Evolutionary conservation across 2,329 filamentous ascomycete genomes (phyloP), one percentile per base, ranked within the genome.

Genomic region (Aaosphaeria pasadenensis): DNA sequence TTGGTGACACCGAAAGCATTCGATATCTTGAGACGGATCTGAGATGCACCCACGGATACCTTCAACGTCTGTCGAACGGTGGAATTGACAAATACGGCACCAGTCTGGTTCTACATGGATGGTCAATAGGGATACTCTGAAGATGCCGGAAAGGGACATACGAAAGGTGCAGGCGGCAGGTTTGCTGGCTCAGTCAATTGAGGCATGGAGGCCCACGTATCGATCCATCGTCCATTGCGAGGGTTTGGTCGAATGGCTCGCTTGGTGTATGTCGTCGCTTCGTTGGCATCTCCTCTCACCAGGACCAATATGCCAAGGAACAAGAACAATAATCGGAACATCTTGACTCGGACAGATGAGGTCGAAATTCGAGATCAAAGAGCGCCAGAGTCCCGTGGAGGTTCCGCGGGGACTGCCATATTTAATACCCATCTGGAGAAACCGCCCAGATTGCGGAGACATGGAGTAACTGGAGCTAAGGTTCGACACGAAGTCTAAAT

Each of bases 1-100:
- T 82, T 77, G 33, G 76, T 81, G 1, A 74, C 64, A 2, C 85
- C 84, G 54, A 88, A 87, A 0, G 78, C 80, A 60, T 88, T 88
- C 39, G 83, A 85, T 44, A 88, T 74, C 41, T 81, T 79, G 33
- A 88, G 67, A 7, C 85, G 81, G 51, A 87, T 76, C 24, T 80
- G 75, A 3, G 76, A 69, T 3, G 79, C 77, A 1, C 74, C 77
- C 4, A 84, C 74, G 6, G 82, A 81, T 55, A 84, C 71, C 53
- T 83, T 80, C 11, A 87, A 63, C 0, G 84, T 87, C 64, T 88
- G 85, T 3, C 85, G 82, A 52, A 88, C 76, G 0, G 85, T 87
- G 1, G 82, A 77, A 57, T 86, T 80, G 41, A 71, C 69, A 60
- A 87, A 85, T 5, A 83, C 76, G n/a, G 72, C 63, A 7, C 72